These are phyloP conservation scores for Taphrina sp. DNA, from an alignment of 1,139 yeast species.

Conservation along the genomic window DNA sequence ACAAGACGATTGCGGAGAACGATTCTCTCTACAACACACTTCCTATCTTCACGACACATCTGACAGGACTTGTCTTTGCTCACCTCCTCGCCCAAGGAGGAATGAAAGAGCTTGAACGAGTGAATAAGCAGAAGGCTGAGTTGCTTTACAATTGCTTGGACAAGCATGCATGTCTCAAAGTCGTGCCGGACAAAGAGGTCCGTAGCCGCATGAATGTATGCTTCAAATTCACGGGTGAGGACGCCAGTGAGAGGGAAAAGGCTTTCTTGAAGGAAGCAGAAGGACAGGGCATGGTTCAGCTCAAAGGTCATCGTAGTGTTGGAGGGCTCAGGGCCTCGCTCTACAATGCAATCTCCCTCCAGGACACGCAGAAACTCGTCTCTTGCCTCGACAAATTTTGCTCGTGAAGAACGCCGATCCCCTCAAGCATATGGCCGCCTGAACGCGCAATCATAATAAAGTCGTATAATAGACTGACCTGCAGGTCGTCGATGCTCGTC, in stretches of 20 bases:
- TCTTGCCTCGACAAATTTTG: conserved; percentile 67
- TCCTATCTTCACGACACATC: conserved; percentile 86
- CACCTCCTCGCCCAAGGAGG: conserved; percentile 64
- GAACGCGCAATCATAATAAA: too few relatives aligned
- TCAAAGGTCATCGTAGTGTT: conserved; percentile 94
- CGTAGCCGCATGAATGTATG: conserved; percentile 94
- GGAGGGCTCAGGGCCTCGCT: conserved; percentile 95
- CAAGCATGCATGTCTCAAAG: conserved; percentile 53
- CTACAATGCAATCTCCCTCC: conserved; percentile 76
- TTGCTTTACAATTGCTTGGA: conserved; percentile 65
- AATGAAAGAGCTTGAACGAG: conserved; percentile 54
- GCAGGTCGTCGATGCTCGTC: too few relatives aligned
- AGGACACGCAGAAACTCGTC: conserved; percentile 61
- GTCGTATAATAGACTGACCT: too few relatives aligned
- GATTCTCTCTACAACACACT: conserved; percentile 93
- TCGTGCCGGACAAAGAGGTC: conserved; percentile 61
- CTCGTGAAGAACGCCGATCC: too few relatives aligned
- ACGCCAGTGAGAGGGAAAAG: conserved; percentile 53
- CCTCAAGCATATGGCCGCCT: too few relatives aligned
- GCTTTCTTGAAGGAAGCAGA: conserved; percentile 66
- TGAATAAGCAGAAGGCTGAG: conserved; percentile 61
- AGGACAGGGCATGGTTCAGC: conserved; percentile 60
- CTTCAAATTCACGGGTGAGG: conserved; percentile 64
- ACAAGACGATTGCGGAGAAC: conserved; percentile 78
- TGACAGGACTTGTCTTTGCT: conserved; percentile 73